Base-by-base conservation (phyloP, 2,329 filamentous ascomycete genomes). In the Penicillium sp. region DNA sequence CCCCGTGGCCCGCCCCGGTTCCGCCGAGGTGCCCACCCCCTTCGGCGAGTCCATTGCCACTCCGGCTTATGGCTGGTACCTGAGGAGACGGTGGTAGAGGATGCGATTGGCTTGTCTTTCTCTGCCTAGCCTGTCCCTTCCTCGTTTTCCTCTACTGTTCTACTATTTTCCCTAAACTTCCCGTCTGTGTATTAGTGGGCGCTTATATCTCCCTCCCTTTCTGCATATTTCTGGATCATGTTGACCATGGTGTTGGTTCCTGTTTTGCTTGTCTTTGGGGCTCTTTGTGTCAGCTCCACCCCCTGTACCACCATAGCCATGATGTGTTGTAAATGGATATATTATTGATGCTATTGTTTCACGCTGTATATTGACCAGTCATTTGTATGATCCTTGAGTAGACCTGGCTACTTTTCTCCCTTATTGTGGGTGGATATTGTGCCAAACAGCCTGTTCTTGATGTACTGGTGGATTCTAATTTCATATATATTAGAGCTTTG, bases 11-110 rank as follows among this genome's bases (percentile, higher is more conserved):
- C 83, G 92, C 58, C 88, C 88, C 3, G 92, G 92, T 11, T 69
- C 85, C 62, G 87, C 89, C 4, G 94, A 93, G 74, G 88, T 93
- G 58, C 93, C 93, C 1, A 91, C 90, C 24, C 93, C 93, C 18
- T 97, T 92, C 75, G 76, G 79, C 49, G 79, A 83, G 55, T 78
- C 85, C 61, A 82, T 87, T n/a, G 87, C 83, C 71, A 90, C 92
- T 73, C 77, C 95, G 70, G 91, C 92, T 0, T 96, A 92, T 75
- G 92, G 90, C 74, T 99, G 93, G 93, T 99, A 97, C 75, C 75
- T 97, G 77, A 82, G 88, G 73, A 85, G 92, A 73, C 82, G 91
- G 70, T 95, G 85, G 74, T 72, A 60, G 54, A 56, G 43, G 52
- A 48, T 49, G 13, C 38, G 53, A 46, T 47, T 35, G 42, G 56